Evolutionary conservation across 495 filamentous ascomycete genomes (phyloP).

Genomic region (Penicillium chermesinum): DNA sequence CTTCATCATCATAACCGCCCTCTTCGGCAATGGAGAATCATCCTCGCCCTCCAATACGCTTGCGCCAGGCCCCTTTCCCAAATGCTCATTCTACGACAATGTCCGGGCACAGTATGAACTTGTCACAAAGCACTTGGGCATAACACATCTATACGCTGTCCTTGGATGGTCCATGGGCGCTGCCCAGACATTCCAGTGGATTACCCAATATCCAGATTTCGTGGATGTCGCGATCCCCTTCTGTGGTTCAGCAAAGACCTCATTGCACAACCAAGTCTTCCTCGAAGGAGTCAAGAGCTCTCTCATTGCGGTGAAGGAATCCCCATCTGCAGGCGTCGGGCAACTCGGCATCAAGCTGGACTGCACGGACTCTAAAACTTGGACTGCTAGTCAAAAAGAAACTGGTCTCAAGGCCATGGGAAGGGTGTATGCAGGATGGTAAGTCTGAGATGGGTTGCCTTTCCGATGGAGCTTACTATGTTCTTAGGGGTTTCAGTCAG

Average conservation of each 20-base stretch:
- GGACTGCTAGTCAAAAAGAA: constrained; percentile 52
- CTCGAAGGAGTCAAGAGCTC: constrained; percentile 66
- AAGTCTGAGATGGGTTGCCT: constrained; percentile 4
- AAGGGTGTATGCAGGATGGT: constrained; percentile 70
- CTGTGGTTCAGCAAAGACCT: constrained; percentile 62
- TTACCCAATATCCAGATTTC: constrained; percentile 65
- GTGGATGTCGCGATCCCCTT: constrained; percentile 63
- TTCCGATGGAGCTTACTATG: neutral
- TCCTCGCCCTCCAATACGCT: constrained; percentile 63
- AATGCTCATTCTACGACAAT: constrained; percentile 62
- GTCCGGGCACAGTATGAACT: constrained; percentile 62
- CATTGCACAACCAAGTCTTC: constrained; percentile 68
- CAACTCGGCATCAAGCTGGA: constrained; percentile 32
- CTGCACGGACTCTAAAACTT: constrained; percentile 38
- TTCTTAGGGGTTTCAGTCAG: constrained; percentile 58
- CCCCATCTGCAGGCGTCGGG: constrained; percentile 44
- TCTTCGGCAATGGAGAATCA: constrained; percentile 71
- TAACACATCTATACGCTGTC: constrained; percentile 58
- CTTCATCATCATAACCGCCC: constrained; percentile 64
- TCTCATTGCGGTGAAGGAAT: constrained; percentile 56
- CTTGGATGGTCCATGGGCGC: constrained; percentile 70
- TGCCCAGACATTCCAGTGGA: constrained; percentile 66
- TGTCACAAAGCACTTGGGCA: constrained; percentile 57
- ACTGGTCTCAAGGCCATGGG: constrained; percentile 65
- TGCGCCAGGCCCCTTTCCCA: constrained; percentile 51